Evolutionary conservation across 1,284 basidiomycete species (phyloP), one percentile per base, ranked within the genome.

Genomic region (Fomitopsis palustris): DNA sequence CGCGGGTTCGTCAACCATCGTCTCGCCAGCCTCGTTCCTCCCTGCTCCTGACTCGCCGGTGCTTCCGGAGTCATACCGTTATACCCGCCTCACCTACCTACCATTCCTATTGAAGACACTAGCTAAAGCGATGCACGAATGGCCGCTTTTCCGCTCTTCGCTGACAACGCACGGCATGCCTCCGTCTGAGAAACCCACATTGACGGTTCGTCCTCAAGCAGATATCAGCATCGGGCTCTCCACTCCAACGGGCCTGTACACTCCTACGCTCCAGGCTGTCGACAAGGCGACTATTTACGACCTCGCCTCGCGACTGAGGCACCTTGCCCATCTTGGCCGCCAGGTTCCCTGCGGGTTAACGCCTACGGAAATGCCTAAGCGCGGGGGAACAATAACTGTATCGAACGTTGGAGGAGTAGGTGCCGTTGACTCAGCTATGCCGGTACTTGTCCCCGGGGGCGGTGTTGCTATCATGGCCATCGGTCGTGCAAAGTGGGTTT

Each of bases 391-490:
- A 21, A 72, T 97, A 39, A 95, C 90, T 2, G 84, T 98, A n/a
- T 90, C 87, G 39, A 96, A 96, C 64, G 82, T 96, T 4, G 94
- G 94, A 9, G 86, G 88, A 0, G 79, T 95, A 16, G 94, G 93
- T 1, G 79, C 80, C 27, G 88, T 89, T 0, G 85, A 87, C 51
- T 82, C 78, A 58, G 92, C 92, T 4, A 78, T 81, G 47, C 94
- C 94, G 0, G 85, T 96, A 39, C 78, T 97, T 0, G 90, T 96
- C 0, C 91, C 91, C 0, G 94, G 93, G 0, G 93, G 93, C 0
- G 93, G 95, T 0, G 82, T 97, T 0, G 94, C 93, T 2, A 97
- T 97, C 63, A 93, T 93, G 1, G 95, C 93, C 0, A 78, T 98
- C 21, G 95, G 95, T 1, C 73, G 90, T 33, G 91, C 92, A n/a